These are phyloP conservation scores for Trifolium pratense DNA, from an alignment of 306 rosid genomes.

Conservation along the genomic window DNA sequence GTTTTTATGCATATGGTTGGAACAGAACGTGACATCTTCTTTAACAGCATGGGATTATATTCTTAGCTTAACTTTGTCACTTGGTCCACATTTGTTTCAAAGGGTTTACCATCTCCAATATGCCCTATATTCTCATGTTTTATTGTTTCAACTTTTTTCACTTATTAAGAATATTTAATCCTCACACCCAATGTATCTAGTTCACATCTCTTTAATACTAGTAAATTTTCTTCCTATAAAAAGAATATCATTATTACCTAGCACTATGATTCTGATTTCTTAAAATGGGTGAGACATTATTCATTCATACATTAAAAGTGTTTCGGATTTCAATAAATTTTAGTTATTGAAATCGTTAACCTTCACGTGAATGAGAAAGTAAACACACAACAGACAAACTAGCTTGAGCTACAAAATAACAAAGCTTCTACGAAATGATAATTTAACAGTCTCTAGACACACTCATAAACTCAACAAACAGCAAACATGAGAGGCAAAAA, in stretches of 20 bases:
- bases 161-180: conserved; percentile 11
- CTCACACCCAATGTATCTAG: neutral
- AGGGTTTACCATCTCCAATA: neutral
- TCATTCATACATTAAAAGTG: neutral
- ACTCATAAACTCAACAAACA: conserved; percentile 9
- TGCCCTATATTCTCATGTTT: neutral
- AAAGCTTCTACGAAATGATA: conserved; percentile 3
- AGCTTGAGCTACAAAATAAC: conserved; percentile 11
- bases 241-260: neutral
- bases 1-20: no score
- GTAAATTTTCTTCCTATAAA: neutral
- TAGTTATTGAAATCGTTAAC: neutral
- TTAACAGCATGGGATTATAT: no score
- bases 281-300: neutral
- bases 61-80: no score
- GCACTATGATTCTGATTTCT: neutral
- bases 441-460: conserved; percentile 10
- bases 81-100: no score
- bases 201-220: neutral
- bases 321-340: neutral
- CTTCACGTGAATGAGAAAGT: conserved; percentile 1
- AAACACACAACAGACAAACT: conserved; percentile 7
- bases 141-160: neutral
- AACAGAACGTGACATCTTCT: no score
- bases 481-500: neutral